Evolutionary conservation across 1,284 basidiomycete genomes (phyloP), one percentile per base, ranked within the genome.

Genomic region (Ganoderma sp.): DNA sequence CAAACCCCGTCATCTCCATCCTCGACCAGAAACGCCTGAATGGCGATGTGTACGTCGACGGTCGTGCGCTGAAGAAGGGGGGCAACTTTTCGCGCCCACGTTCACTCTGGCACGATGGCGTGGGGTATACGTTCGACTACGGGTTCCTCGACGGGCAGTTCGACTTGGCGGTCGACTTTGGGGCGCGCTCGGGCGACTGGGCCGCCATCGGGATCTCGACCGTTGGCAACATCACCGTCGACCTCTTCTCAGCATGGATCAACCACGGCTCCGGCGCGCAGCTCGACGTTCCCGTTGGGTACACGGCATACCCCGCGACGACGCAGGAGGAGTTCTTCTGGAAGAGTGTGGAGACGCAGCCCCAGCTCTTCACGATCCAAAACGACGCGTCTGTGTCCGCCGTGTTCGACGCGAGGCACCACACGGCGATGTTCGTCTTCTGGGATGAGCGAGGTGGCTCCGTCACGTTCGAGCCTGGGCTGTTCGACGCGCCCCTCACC

Each of bases 221-320:
- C 0, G 81, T 84, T 62, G 85, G 87, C 14, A 80, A 84, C 1
- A 76, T 79, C 42, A 87, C 84, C 2, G 85, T 88, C 48, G 83
- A 88, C 73, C 78, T 91, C 34, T 92, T 91, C 79, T 78, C 86
- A 1, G 89, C 90, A 0, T 89, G 84, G 83, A 78, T 90, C 50
- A 74, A 84, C 34, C 88, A 90, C 73, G 74, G 75, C 32, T 22
- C 62, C 2, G 69, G 78, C 50, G 71, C 77, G 12, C 70, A 68
- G n/a, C 67, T 65, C 17, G 54, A 66, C 57, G 69, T 76, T 0
- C 79, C 86, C 1, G 74, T 84, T 22, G 80, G 85, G 6, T 92
- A 91, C 75, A 81, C 83, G n/a, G 79, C 83, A 56, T 89, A 85
- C 78, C 89, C 89, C 32, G 86, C 83, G 2, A 81, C 81, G 22